Percentiles rank a stretch among this genome's conserved stretches.
phyloP scores from a whole-genome alignment of 768 basidiomycete genomes.

The Calocybe gangraenosa region DNA sequence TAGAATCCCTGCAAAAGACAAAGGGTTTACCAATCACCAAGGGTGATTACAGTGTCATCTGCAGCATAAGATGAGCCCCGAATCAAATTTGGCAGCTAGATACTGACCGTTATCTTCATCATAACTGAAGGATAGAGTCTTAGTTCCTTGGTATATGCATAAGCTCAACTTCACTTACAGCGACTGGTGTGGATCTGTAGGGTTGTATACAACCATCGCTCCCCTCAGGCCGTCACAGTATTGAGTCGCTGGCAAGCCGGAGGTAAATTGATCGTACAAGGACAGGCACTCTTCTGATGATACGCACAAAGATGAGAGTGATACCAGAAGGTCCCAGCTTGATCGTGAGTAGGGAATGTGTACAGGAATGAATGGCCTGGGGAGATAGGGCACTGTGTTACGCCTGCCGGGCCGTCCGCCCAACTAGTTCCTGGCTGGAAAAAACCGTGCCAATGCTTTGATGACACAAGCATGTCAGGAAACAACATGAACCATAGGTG shows the following conservation, averaged over 20 bases:
- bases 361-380: not conserved
- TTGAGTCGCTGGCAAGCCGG: not conserved
- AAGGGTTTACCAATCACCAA: conserved; percentile 26
- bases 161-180: not conserved
- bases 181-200: not conserved
- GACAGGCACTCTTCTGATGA: not conserved
- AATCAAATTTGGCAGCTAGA: not conserved
- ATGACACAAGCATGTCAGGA: not conserved
- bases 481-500: not conserved
- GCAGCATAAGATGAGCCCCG: not conserved
- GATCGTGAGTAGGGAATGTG: not conserved
- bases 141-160: not conserved
- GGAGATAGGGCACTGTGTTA: not conserved
- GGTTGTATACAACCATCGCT: not conserved
- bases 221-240: conserved; percentile 1
- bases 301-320: conserved; percentile 1
- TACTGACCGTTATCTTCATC: not conserved
- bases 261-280: not conserved
- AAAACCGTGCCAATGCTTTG: not conserved
- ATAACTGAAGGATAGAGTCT: not conserved
- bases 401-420: not conserved
- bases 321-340: conserved; percentile 1
- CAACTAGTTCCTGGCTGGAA: not conserved
- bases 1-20: not conserved
- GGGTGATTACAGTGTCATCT: conserved; percentile 24